Evolutionary conservation across 2,329 filamentous ascomycete species (phyloP).

Genomic region (Lasiodiplodia citricola): DNA sequence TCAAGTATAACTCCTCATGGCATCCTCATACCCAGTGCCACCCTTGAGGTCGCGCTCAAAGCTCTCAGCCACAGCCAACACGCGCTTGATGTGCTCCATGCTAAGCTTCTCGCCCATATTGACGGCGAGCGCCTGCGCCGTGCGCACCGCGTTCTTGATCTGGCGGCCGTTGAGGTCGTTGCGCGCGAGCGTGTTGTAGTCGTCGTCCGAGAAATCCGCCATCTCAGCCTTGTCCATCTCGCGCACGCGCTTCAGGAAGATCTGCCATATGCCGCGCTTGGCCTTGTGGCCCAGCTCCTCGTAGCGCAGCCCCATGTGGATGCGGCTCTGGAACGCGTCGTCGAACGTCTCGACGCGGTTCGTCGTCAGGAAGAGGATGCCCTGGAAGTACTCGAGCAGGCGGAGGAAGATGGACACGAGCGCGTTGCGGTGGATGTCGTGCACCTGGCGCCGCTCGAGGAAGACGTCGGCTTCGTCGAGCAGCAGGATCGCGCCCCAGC

Average conservation of each 20-base stretch:
- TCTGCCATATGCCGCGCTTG: slow-evolving; percentile 79
- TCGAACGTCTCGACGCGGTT: slow-evolving; percentile 89
- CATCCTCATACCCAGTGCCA: slow-evolving; percentile 78
- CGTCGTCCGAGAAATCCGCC: slow-evolving; percentile 68
- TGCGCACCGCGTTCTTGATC: slow-evolving; percentile 89
- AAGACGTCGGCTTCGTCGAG: slow-evolving; percentile 72
- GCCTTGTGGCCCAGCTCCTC: slow-evolving; percentile 74
- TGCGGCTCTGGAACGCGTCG: slow-evolving; percentile 86
- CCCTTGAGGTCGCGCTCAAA: slow-evolving; percentile 86
- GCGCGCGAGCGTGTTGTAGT: slow-evolving; percentile 69
- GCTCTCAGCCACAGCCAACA: slow-evolving; percentile 81
- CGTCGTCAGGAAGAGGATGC: slow-evolving; percentile 87
- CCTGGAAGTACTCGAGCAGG: slow-evolving; percentile 88
- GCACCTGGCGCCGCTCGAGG: slow-evolving; percentile 79
- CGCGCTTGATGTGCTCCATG: slow-evolving; percentile 80
- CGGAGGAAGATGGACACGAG: slow-evolving; percentile 87
- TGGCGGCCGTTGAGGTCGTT: slow-evolving; percentile 74
- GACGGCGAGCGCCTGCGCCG: slow-evolving; percentile 80
- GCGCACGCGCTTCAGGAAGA: slow-evolving; percentile 77
- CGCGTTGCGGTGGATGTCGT: slow-evolving; percentile 83
- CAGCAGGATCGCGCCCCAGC: slow-evolving; percentile 83
- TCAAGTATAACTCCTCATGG: slow-evolving; percentile 75
- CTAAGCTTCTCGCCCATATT: slow-evolving; percentile 73
- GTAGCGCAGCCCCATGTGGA: slow-evolving; percentile 84
- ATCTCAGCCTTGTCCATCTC: slow-evolving; percentile 60